phyloP scores from a whole-genome alignment of 2,329 filamentous ascomycete species.

The Cercospora beticola region DNA sequence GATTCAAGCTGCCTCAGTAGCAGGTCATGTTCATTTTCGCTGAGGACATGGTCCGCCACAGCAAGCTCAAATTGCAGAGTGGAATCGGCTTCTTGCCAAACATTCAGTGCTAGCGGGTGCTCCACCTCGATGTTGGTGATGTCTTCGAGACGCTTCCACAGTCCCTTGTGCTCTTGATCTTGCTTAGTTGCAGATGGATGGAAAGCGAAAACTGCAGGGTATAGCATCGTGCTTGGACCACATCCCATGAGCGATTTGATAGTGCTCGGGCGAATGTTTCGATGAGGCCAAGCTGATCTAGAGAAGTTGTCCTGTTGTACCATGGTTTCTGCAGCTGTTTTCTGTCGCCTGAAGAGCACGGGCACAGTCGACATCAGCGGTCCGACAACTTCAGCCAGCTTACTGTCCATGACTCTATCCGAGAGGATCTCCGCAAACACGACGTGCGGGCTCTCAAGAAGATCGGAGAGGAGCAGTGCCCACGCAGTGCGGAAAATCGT shows the following conservation, averaged over 20 bases:
- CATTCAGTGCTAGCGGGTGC: slow-evolving; percentile 19
- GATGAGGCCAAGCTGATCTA: slow-evolving; percentile 14
- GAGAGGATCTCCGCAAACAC: slow-evolving; percentile 19
- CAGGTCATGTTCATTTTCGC: slow-evolving; percentile 13
- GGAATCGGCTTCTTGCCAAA: slow-evolving; percentile 16
- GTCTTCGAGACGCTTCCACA: slow-evolving; percentile 18
- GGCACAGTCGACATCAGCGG: slow-evolving; percentile 20
- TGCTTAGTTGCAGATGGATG: slow-evolving; percentile 8
- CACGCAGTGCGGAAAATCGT: slow-evolving; percentile 17
- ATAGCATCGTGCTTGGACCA: slow-evolving; percentile 7
- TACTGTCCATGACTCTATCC: slow-evolving; percentile 16
- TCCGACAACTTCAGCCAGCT: slow-evolving; percentile 13
- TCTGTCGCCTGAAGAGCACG: slow-evolving; percentile 3
- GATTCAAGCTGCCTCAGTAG: slow-evolving; percentile 18
- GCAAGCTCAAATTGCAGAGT: slow-evolving; percentile 16
- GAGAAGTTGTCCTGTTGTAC: slow-evolving; percentile 16
- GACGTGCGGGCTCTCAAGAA: slow-evolving; percentile 18
- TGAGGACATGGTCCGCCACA: slow-evolving; percentile 13
- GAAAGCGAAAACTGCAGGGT: slow-evolving; percentile 22
- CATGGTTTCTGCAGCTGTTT: slow-evolving; percentile 9
- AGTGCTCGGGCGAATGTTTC: slow-evolving; percentile 19
- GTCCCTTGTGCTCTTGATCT: neutral
- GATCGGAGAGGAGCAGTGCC: slow-evolving; percentile 15
- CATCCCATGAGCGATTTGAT: slow-evolving; percentile 12
- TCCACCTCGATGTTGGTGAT: slow-evolving; percentile 19